These are phyloP conservation scores for Tetraselmis chui DNA, from an alignment of 139 green algal genomes.

Conservation along the genomic window DNA sequence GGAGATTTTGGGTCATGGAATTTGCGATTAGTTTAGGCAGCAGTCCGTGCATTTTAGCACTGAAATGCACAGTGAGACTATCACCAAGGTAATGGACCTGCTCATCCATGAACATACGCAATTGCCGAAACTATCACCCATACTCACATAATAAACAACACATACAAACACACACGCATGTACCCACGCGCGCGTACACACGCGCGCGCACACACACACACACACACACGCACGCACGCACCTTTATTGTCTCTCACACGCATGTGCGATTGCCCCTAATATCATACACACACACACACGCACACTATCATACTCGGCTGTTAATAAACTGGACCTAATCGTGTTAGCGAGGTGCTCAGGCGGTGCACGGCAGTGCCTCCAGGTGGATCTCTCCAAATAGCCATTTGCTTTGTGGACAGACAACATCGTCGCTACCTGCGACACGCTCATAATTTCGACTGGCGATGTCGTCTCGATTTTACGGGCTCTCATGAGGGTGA, in stretches of 20 bases:
- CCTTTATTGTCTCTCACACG: too few relatives aligned
- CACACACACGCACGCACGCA: too few relatives aligned
- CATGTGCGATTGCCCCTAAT: too few relatives aligned
- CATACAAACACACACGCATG: too few relatives aligned
- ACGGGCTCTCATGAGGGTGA: slow-evolving; percentile 33
- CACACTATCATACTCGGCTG: too few relatives aligned
- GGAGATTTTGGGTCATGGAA: slow-evolving; percentile 58
- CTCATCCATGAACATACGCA: too few relatives aligned
- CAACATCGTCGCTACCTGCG: slow-evolving; percentile 30
- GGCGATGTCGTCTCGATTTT: slow-evolving; percentile 45
- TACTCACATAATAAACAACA: too few relatives aligned
- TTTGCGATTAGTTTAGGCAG: slow-evolving; percentile 44
- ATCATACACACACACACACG: too few relatives aligned
- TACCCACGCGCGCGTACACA: too few relatives aligned
- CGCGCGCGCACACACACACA: too few relatives aligned
- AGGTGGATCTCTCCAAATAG: slow-evolving; percentile 31
- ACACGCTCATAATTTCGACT: slow-evolving; percentile 65
- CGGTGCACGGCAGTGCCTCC: neutral
- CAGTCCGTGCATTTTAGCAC: slow-evolving; percentile 66
- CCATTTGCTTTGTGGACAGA: slow-evolving; percentile 35
- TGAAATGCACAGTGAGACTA: slow-evolving; percentile 64
- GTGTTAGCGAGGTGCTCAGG: neutral
- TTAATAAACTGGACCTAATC: neutral
- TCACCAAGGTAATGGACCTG: too few relatives aligned
- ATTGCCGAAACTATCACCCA: too few relatives aligned